Evolutionary conservation across 2,329 filamentous ascomycete genomes (phyloP).

Genomic region (Verticillium nonalfalfae): DNA sequence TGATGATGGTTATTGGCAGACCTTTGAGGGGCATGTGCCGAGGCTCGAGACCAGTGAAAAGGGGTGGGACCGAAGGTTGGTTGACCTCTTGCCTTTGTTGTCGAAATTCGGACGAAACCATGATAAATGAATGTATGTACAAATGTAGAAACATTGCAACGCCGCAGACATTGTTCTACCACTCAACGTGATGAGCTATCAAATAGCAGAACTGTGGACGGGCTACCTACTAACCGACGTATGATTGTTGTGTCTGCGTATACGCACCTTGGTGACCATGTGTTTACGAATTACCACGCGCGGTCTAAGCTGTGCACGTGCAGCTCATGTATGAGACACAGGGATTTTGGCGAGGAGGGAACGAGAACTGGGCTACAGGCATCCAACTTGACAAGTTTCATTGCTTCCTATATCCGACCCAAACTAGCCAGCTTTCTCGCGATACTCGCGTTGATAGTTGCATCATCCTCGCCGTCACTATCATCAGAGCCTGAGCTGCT

Average conservation of each 20-base stretch:
- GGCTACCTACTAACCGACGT: too few species aligned
- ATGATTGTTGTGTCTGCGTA: too few species aligned
- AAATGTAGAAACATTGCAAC: neutral
- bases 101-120: neutral
- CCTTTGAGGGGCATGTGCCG: neutral
- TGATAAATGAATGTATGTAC: slow-evolving; percentile 1
- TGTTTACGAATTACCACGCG: too few species aligned
- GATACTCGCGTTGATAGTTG: slow-evolving; percentile 5
- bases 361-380: neutral
- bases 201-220: too few species aligned
- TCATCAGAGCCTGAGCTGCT: slow-evolving; percentile 33
- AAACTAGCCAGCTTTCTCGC: slow-evolving; percentile 9
- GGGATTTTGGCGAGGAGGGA: too few species aligned
- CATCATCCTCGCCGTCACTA: slow-evolving; percentile 1
- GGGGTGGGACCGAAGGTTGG: neutral
- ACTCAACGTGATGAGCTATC: too few species aligned
- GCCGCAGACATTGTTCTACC: neutral
- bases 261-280: too few species aligned
- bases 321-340: too few species aligned
- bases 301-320: too few species aligned
- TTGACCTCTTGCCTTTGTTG: neutral
- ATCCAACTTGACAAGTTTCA: neutral
- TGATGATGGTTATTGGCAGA: neutral
- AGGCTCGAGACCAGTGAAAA: neutral
- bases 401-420: neutral